Conservation (phyloP, 2,329 filamentous ascomycete genomes). For the Aspergillus sp. region DNA sequence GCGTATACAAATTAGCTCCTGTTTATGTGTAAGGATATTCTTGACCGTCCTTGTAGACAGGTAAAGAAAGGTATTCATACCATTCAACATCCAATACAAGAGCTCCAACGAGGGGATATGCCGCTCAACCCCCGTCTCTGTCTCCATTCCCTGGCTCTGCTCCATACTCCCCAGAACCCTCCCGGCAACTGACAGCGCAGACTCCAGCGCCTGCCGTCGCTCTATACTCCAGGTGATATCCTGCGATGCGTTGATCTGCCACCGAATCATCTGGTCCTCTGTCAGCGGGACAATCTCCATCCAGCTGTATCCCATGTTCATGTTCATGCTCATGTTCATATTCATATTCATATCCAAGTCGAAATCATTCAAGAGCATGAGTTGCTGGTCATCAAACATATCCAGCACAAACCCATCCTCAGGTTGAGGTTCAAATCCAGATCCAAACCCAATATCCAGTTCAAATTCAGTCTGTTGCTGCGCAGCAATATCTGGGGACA, state of each 20-base stretch:
- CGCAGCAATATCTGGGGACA: too few relatives aligned
- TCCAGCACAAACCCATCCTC: neutral
- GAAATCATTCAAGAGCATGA: neutral
- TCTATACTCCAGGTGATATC: slow-evolving; percentile 7
- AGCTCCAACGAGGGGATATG: slow-evolving; percentile 17
- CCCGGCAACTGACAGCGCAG: slow-evolving; percentile 13
- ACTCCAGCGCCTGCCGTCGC: slow-evolving; percentile 15
- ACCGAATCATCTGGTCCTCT: slow-evolving; percentile 17
- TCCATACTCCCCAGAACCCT: slow-evolving; percentile 8
- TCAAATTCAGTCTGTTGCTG: too few relatives aligned
- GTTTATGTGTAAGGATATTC: too few relatives aligned
- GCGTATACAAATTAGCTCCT: neutral
- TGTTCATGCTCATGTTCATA: neutral
- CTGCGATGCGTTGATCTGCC: slow-evolving; percentile 8
- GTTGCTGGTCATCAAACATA: neutral
- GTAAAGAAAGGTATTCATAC: slow-evolving; percentile 1
- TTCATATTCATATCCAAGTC: neutral
- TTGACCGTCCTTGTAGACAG: too few relatives aligned
- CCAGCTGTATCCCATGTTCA: slow-evolving; percentile 1
- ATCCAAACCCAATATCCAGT: too few relatives aligned
- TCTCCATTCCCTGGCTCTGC: neutral
- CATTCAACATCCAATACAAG: slow-evolving; percentile 24
- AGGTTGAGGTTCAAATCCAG: too few relatives aligned
- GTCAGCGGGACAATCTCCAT: slow-evolving; percentile 14
- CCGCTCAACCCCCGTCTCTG: neutral